These are phyloP conservation scores for Mucor lusitanicus DNA, from an alignment of 371 early-diverging fungal genomes.

Conservation along the genomic window DNA sequence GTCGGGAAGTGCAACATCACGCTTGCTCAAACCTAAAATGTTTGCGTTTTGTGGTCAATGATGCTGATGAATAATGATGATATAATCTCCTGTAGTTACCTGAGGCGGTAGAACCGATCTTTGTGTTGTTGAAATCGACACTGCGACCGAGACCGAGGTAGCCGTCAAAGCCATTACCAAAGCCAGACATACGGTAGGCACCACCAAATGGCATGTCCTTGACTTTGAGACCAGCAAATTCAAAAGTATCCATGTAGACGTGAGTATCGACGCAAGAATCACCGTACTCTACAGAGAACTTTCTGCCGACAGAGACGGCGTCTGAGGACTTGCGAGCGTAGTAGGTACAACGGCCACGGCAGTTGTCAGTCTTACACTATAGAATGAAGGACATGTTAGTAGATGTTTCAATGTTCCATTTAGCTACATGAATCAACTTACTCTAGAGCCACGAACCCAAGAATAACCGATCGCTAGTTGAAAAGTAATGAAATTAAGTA, in stretches of 20 bases:
- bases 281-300: constrained; percentile 47
- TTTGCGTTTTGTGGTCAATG: neutral
- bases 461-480: constrained; percentile 48
- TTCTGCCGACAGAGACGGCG: constrained; percentile 30
- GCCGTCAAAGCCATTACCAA: constrained; percentile 49
- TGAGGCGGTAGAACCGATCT: constrained; percentile 21
- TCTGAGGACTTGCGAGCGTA: constrained; percentile 38
- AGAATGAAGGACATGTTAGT: constrained; percentile 5
- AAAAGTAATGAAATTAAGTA: constrained; percentile 26
- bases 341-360: constrained; percentile 47
- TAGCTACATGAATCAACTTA: constrained; percentile 14
- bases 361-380: constrained; percentile 50
- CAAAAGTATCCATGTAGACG: constrained; percentile 41
- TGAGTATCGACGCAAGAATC: constrained; percentile 47
- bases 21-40: constrained; percentile 26
- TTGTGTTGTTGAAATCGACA: constrained; percentile 35
- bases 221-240: constrained; percentile 37
- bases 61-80: neutral
- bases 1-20: constrained; percentile 23
- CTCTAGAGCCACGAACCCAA: constrained; percentile 54
- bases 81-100: neutral
- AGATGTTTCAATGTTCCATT: neutral
- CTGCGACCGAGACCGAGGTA: constrained; percentile 49
- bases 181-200: constrained; percentile 49
- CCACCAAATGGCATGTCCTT: constrained; percentile 46